Evolutionary conservation across 2,329 filamentous ascomycete genomes (phyloP), one percentile per base, ranked within the genome.

Genomic region (Thielaviopsis musarum): DNA sequence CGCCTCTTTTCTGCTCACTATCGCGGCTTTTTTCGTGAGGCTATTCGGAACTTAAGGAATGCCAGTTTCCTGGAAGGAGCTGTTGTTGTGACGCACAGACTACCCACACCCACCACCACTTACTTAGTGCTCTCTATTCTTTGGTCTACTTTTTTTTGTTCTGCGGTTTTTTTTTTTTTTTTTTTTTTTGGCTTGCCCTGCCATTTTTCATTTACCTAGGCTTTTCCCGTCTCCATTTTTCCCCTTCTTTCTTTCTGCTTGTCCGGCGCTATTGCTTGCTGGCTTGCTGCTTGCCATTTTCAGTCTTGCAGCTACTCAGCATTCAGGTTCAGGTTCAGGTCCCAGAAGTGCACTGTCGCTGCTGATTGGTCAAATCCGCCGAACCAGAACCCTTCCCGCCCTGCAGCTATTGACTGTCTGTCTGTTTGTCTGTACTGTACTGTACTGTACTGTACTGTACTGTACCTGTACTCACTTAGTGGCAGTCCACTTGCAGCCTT

Each of bases 51-150:
- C 34, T 59, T 52, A 21, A 41, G 41, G 22, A 59, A 55, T 52
- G 10, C 57, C 51, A 55, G 52, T 57, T 57, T 57, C 54, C 12
- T 57, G 34, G 60, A 59, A 62, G 60, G 60, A 62, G 57, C 52
- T 61, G 60, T 54, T 54, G 60, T 59, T 61, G 60, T 59, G 53
- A 57, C 54, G 60, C 60, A 62, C 60, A 54, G 57, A 59, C 60
- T 57, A 57, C 22, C 19, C 17, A 52, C 24, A 54, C 59, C 49
- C 30, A 34, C 30, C 30, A 28, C 26, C 3, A 28, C 7, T 28
- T 7, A 10, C 6, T 7, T 34, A 12, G 30, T 3, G 24, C 24
- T 26, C 30, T 34, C 30, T 34, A 5, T 34, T 56, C 54, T 62
- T 59, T 45, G 54, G 26, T 58, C 49, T 49, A 28, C 55, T 52